Percentiles rank a stretch among this genome's conserved stretches.
Evolutionary conservation across 495 filamentous ascomycete species (phyloP).

Genomic region (Penicillium robsamsonii): DNA sequence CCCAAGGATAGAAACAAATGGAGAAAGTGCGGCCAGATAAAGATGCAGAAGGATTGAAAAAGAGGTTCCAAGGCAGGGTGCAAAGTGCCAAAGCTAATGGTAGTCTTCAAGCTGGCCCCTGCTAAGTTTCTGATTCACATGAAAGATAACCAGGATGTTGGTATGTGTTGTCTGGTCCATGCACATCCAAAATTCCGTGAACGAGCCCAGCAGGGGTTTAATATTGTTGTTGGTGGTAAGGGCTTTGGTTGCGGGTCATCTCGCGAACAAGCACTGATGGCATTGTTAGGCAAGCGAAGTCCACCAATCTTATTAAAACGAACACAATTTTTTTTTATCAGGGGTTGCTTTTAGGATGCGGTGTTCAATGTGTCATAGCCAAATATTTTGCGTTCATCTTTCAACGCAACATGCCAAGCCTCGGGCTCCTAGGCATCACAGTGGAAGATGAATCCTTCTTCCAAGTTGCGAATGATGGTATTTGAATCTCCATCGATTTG

Average conservation of each 20-base stretch:
- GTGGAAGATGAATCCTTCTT: slow-evolving; percentile 40
- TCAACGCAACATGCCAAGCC: slow-evolving; percentile 37
- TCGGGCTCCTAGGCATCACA: slow-evolving; percentile 39
- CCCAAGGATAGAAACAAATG: neutral
- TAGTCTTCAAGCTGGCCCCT: slow-evolving; percentile 27
- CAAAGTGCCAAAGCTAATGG: slow-evolving; percentile 10
- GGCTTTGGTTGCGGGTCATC: slow-evolving; percentile 46
- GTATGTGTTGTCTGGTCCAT: slow-evolving; percentile 15
- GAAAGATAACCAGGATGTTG: slow-evolving; percentile 25
- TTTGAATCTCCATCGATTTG: too few species aligned
- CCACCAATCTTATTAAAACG: neutral
- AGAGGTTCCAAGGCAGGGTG: slow-evolving; percentile 22
- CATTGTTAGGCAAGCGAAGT: slow-evolving; percentile 28
- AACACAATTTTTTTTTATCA: neutral
- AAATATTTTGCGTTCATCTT: slow-evolving; percentile 45
- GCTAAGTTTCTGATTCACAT: slow-evolving; percentile 30
- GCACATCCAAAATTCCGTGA: slow-evolving; percentile 40
- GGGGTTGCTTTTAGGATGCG: slow-evolving; percentile 10
- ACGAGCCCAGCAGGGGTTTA: slow-evolving; percentile 29
- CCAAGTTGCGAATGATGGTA: slow-evolving; percentile 29
- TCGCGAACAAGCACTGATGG: slow-evolving; percentile 40
- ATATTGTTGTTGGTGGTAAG: slow-evolving; percentile 42
- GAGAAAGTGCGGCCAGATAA: neutral
- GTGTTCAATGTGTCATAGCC: slow-evolving; percentile 41
- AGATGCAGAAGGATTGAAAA: neutral